Conservation (phyloP, 1,139 yeast species). For the Suhomyces terraborum region DNA sequence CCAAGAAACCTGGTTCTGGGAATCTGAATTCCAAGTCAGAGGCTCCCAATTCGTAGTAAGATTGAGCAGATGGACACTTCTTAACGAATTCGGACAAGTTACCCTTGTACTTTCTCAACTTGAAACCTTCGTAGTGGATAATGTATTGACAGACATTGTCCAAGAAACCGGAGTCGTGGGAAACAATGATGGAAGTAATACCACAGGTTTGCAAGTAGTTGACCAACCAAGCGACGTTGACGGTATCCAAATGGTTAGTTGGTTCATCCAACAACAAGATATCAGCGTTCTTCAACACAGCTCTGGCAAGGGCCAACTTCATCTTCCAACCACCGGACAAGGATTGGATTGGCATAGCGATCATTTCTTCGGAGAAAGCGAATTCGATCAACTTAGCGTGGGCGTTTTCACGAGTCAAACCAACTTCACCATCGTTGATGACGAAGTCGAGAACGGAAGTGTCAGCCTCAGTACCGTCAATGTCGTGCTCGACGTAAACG, state of each 20-base stretch:
- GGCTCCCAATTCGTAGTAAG: conserved; percentile 98
- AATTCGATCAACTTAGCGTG: conserved; percentile 79
- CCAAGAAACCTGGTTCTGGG: conserved; percentile 99
- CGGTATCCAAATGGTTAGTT: conserved; percentile 99
- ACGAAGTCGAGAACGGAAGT: conserved; percentile 92
- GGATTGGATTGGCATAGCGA: conserved; percentile 88
- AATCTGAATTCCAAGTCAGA: conserved; percentile 92
- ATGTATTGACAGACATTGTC: conserved; percentile 97
- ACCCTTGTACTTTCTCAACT: conserved; percentile 99
- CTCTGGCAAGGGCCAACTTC: conserved; percentile 99
- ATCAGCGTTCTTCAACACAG: conserved; percentile 98
- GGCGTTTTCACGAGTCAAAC: conserved; percentile 67
- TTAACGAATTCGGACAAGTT: conserved; percentile 97
- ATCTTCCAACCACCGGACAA: conserved; percentile 99
- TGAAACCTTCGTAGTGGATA: conserved; percentile 99
- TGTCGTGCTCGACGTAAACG: conserved; percentile 99
- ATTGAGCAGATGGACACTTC: conserved; percentile 98
- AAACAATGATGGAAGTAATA: conserved; percentile 95
- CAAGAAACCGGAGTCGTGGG: conserved; percentile 99
- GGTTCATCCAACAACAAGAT: conserved; percentile 98
- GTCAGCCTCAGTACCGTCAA: conserved; percentile 96
- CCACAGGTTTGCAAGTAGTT: conserved; percentile 98
- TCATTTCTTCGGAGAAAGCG: conserved; percentile 91
- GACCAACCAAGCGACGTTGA: conserved; percentile 98
- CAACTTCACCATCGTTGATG: conserved; percentile 77